These are phyloP conservation scores for Phaeotremella fagi DNA, from an alignment of 768 basidiomycete genomes.

Conservation along the genomic window DNA sequence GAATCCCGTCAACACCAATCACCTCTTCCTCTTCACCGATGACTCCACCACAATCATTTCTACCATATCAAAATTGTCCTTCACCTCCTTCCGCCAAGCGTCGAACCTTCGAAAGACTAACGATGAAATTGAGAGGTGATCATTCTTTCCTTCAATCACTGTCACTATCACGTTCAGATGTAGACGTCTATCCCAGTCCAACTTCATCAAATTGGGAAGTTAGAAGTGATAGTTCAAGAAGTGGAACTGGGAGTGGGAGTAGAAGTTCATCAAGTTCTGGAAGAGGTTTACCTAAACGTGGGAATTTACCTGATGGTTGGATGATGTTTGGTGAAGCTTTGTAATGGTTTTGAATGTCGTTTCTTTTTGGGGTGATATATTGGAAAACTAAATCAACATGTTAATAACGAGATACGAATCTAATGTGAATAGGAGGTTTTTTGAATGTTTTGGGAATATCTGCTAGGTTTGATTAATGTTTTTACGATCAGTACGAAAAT, in stretches of 20 bases:
- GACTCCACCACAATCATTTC: constrained; percentile 1
- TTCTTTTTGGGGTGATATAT: too few relatives aligned
- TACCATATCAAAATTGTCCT: background rate
- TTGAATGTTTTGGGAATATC: too few relatives aligned
- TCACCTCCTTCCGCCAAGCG: too few relatives aligned
- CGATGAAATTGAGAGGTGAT: constrained; percentile 9
- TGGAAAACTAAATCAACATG: too few relatives aligned
- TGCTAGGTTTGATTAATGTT: too few relatives aligned
- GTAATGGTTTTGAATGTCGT: too few relatives aligned
- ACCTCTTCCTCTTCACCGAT: background rate
- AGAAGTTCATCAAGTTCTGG: background rate
- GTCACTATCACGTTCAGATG: background rate
- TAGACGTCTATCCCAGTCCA: background rate
- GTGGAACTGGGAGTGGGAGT: constrained; percentile 1
- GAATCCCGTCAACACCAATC: background rate
- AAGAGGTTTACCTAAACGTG: constrained; percentile 9
- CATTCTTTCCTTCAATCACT: constrained; percentile 11
- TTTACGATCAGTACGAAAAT: too few relatives aligned
- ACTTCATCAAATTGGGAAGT: background rate
- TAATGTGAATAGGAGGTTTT: too few relatives aligned
- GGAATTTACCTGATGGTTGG: constrained; percentile 11
- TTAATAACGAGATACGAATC: too few relatives aligned
- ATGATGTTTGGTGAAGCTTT: too few relatives aligned
- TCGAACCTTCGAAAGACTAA: too few relatives aligned
- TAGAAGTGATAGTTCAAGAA: background rate